A percentile compares a stretch with the other conserved stretches of the same genome.
These are phyloP conservation scores for Microbotryum saponariae DNA, from an alignment of 1,284 basidiomycete genomes.

Conservation along the genomic window DNA sequence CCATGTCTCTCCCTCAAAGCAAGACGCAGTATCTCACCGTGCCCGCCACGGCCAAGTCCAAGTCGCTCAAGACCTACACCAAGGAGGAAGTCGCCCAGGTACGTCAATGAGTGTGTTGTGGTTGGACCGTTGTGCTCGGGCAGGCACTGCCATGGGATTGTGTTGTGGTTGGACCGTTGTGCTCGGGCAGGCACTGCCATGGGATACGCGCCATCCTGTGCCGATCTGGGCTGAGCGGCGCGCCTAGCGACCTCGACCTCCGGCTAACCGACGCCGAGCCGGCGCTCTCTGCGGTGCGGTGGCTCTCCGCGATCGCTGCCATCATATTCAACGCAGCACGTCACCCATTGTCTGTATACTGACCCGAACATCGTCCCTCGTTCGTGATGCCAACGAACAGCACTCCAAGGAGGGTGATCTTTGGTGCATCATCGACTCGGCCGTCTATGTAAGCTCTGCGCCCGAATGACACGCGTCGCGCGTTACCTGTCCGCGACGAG, in stretches of 20 bases:
- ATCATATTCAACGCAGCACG: background rate
- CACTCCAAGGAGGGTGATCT: slow-evolving; percentile 69
- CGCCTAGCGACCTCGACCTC: background rate
- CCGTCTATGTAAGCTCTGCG: slow-evolving; percentile 56
- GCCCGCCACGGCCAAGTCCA: slow-evolving; percentile 33
- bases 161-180: background rate
- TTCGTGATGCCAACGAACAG: slow-evolving; percentile 41
- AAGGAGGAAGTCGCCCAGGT: slow-evolving; percentile 46
- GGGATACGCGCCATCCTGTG: background rate
- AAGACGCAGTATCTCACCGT: slow-evolving; percentile 26
- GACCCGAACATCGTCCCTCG: background rate
- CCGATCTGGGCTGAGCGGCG: background rate
- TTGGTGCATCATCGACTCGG: slow-evolving; percentile 74
- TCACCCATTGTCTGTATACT: background rate
- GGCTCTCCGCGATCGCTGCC: background rate
- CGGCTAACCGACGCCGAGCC: background rate
- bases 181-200: background rate
- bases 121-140: background rate
- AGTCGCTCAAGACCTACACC: slow-evolving; percentile 41
- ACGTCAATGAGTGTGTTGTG: slow-evolving; percentile 13
- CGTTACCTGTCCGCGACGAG: background rate
- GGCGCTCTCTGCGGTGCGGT: background rate
- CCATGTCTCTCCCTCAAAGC: background rate
- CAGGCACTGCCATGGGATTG: no score
- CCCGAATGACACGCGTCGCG: background rate